phyloP scores from a whole-genome alignment of 345 rosid species.

The Populus pruinosa region DNA sequence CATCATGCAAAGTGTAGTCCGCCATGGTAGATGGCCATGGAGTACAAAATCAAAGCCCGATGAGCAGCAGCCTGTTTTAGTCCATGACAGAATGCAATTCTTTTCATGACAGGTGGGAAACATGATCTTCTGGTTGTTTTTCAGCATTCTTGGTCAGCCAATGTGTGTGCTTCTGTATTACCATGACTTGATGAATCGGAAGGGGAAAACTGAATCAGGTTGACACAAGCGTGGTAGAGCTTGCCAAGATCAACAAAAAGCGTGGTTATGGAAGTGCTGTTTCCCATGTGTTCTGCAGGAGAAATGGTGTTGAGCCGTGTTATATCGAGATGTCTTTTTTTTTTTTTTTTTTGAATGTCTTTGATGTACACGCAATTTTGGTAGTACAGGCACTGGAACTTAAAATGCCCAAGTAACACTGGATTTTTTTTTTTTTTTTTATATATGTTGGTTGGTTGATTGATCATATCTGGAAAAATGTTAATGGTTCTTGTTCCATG shows the following conservation, averaged over 20 bases:
- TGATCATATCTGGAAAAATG: not conserved
- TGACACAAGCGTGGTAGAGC: not conserved
- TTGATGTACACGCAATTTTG: slow-evolving; percentile 9
- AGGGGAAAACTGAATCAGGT: slow-evolving; percentile 27
- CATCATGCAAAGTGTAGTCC: not conserved
- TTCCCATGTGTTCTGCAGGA: not conserved
- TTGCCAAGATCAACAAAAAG: not conserved
- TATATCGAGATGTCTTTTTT: not conserved
- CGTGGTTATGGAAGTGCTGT: not conserved
- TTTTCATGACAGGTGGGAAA: slow-evolving; percentile 69
- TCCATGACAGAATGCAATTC: not conserved
- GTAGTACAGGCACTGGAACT: not conserved
- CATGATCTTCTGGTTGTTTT: slow-evolving; percentile 89
- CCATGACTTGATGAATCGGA: slow-evolving; percentile 93
- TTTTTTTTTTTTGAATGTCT: no score
- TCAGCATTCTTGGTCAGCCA: slow-evolving; percentile 96
- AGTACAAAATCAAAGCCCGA: not conserved
- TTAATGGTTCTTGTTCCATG: not conserved
- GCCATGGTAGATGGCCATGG: not conserved
- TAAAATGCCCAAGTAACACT: not conserved
- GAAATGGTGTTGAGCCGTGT: not conserved
- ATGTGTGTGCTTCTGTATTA: slow-evolving; percentile 92
- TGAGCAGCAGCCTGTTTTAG: not conserved
- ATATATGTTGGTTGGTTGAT: no score
- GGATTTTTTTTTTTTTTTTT: not conserved